Percentiles rank a stretch among this genome's conserved stretches.
These are phyloP conservation scores for Cryphonectria nitschkei DNA, from an alignment of 2,329 filamentous ascomycete genomes.

Conservation along the genomic window DNA sequence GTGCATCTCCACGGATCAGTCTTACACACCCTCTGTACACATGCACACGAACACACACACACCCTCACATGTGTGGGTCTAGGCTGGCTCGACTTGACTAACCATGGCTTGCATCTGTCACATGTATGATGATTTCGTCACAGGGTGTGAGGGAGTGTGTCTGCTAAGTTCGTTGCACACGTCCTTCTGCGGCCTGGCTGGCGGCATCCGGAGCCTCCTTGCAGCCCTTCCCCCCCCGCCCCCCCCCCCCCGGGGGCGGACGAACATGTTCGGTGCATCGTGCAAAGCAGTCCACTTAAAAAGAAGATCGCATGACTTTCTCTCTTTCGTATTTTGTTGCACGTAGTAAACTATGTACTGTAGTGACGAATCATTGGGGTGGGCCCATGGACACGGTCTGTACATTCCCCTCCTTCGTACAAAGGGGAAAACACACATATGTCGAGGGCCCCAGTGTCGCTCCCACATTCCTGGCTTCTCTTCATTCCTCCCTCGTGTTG, in stretches of 20 bases:
- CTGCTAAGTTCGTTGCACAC: not conserved
- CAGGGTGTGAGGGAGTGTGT: slow-evolving; percentile 14
- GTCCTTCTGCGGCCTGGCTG: slow-evolving; percentile 11
- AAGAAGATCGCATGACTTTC: not conserved
- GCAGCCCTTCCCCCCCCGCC: slow-evolving; percentile 11
- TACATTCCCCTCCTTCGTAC: slow-evolving; percentile 12
- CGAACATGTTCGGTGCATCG: not conserved
- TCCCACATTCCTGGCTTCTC: slow-evolving; percentile 23
- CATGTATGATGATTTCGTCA: slow-evolving; percentile 5
- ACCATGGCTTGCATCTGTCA: slow-evolving; percentile 13
- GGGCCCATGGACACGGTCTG: slow-evolving; percentile 6
- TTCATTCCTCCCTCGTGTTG: slow-evolving; percentile 30
- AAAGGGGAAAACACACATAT: slow-evolving; percentile 4
- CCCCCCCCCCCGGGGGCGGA: not conserved
- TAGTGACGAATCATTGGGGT: not conserved
- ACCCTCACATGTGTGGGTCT: not conserved
- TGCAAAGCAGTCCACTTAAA: not conserved
- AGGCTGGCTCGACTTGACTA: not conserved
- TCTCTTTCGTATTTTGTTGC: not conserved
- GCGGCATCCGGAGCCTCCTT: slow-evolving; percentile 6
- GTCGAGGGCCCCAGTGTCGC: not conserved
- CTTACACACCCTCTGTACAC: not conserved
- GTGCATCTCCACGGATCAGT: not conserved
- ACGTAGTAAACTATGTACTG: not conserved
- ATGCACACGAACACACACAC: not conserved